Evolutionary conservation across 352 stramenopile species (phyloP).

Genomic region (Globisporangium polare): DNA sequence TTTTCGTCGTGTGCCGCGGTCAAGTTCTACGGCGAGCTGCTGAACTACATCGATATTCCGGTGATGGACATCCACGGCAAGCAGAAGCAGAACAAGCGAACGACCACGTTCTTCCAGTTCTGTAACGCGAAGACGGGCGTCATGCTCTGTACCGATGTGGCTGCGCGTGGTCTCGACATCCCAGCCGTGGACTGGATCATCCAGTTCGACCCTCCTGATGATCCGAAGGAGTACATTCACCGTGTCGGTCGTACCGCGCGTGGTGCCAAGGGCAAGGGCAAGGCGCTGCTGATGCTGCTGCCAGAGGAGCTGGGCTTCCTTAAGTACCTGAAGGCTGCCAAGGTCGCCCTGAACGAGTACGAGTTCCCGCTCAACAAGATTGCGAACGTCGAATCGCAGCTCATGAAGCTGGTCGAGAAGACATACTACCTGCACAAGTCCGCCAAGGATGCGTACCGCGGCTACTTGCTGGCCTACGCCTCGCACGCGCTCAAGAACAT

Average conservation of each 20-base stretch:
- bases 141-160: slow-evolving; percentile 98
- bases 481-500: slow-evolving; percentile 98
- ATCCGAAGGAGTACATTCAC: slow-evolving; percentile 99
- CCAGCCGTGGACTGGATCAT: slow-evolving; percentile 99
- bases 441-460: slow-evolving; percentile 96
- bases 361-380: slow-evolving; percentile 98
- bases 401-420: slow-evolving; percentile 98
- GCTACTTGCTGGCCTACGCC: slow-evolving; percentile 97
- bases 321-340: slow-evolving; percentile 96
- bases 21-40: slow-evolving; percentile 98
- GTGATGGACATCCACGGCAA: slow-evolving; percentile 99
- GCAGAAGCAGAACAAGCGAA: slow-evolving; percentile 99
- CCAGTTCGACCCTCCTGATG: slow-evolving; percentile 98
- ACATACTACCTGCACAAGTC: slow-evolving; percentile 99
- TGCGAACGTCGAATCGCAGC: slow-evolving; percentile 96
- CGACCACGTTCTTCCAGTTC: slow-evolving; percentile 99
- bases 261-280: slow-evolving; percentile 87
- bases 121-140: slow-evolving; percentile 96
- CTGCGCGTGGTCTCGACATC: slow-evolving; percentile 96
- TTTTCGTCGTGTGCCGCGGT: slow-evolving; percentile 93
- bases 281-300: slow-evolving; percentile 97
- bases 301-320: slow-evolving; percentile 98
- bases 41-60: slow-evolving; percentile 99
- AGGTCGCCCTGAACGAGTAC: slow-evolving; percentile 99
- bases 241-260: slow-evolving; percentile 83